Evolutionary conservation across 2,329 filamentous ascomycete species (phyloP), one percentile per base, ranked within the genome.

Genomic region (Alternaria infectoria): DNA sequence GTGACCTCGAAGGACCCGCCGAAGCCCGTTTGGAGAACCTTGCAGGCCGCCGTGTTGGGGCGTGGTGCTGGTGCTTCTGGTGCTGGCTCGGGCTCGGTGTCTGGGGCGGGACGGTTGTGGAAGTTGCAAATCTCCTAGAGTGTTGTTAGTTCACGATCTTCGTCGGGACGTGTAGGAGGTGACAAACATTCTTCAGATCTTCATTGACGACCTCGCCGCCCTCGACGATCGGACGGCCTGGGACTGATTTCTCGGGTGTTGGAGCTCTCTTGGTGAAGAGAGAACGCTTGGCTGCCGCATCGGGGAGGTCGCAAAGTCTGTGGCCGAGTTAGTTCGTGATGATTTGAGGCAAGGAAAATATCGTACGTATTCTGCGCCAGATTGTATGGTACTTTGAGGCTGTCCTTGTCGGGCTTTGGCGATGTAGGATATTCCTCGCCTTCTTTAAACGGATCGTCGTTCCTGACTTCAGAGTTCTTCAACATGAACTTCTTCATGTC

Each of bases 1-100:
- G 36, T 40, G 36, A 40, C 0, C 36, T 40, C 2, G 1, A 1
- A 40, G 0, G 9, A 1, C 15, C 32, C 32, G 1, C 32, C 32
- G 0, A 36, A 0, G 15, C 32, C 32, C 4, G 4, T 2, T 1
- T 2, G 0, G 32, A 10, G 15, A n/a, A 40, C 0, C 2, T 40
- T 3, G 36, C 36, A 40, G 1, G 0, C 36, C 9, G 36, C 36
- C 0, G 36, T 17, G 36, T 40, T 40, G 2, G 36, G 36, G 9
- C 0, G 7, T 40, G 32, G 32, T 5, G 32, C 8, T 0, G 8
- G 36, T 40, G 36, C 36, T 40, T 40, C 36, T 40, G 36, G 36
- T 11, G n/a, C 0, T 6, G 8, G 36, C 3, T 40, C 15, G 8
- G 36, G 21, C 21, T 40, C 36, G 36, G 36, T 40, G 0, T 40